Percentiles rank a stretch among this genome's conserved stretches.
Evolutionary conservation across 208 protist genomes (phyloP).

Genomic region (Wallacemonas sp.): DNA sequence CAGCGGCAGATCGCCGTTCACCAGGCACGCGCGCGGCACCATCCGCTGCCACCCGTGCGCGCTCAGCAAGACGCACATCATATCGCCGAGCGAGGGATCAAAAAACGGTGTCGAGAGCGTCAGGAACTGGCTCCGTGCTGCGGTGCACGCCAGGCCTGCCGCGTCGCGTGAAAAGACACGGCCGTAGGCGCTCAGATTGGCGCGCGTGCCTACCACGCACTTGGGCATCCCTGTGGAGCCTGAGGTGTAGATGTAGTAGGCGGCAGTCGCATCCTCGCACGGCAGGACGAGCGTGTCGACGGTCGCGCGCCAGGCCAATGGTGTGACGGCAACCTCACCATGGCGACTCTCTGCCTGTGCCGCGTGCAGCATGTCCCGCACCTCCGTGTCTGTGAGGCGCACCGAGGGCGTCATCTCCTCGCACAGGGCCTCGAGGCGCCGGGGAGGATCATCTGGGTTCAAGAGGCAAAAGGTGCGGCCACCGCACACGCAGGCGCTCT

Average conservation of each 20-base stretch:
- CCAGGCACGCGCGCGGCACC: slow-evolving; percentile 18
- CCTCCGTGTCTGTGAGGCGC: slow-evolving; percentile 21
- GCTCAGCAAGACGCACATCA: slow-evolving; percentile 34
- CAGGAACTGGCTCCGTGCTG: slow-evolving; percentile 21
- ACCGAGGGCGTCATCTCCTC: slow-evolving; percentile 21
- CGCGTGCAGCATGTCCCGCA: slow-evolving; percentile 20
- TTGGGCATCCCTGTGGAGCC: slow-evolving; percentile 66
- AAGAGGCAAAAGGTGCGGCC: slow-evolving; percentile 45
- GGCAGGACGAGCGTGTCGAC: not conserved
- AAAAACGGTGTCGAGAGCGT: slow-evolving; percentile 60
- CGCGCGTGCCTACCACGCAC: slow-evolving; percentile 41
- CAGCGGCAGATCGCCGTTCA: slow-evolving; percentile 26
- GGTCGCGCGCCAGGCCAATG: not conserved
- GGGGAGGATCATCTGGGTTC: slow-evolving; percentile 42
- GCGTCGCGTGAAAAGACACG: slow-evolving; percentile 26
- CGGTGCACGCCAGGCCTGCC: slow-evolving; percentile 26
- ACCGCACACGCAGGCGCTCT: slow-evolving; percentile 46
- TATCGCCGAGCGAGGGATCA: slow-evolving; percentile 68
- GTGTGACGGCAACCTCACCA: not conserved
- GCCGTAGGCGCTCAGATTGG: slow-evolving; percentile 50
- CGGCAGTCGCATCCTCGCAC: slow-evolving; percentile 19
- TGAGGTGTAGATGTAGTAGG: slow-evolving; percentile 69
- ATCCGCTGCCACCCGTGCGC: slow-evolving; percentile 29
- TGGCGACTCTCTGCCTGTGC: slow-evolving; percentile 3
- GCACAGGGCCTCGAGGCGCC: slow-evolving; percentile 28